Base-by-base conservation (phyloP, 192 early-diverging fungal genomes). In the Rhizophagus clarus region DNA sequence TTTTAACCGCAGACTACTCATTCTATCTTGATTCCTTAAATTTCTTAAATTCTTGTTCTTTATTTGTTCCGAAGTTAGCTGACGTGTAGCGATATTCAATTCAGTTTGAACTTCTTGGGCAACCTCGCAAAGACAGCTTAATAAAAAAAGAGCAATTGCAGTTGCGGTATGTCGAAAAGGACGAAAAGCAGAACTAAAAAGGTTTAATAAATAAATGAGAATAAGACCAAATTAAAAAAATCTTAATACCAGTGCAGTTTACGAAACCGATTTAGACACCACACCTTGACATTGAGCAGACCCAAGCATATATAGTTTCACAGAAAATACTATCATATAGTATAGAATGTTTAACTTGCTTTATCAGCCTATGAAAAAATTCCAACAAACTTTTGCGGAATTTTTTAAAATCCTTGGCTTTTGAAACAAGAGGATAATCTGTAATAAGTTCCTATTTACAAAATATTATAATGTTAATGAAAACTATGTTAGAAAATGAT, bases 121-220 rank as follows among this genome's bases (percentile, higher is more conserved):
- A 28, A 95, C 82, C n/a, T 91, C 87, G 17, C 92, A 92, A 51
- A 99, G 87, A 8, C 87, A 87, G 3, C 88, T 84, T 61, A 92
- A 86, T 17, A 97, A 76, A 11, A 87, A 84, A 31, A 98, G 88
- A 22, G 93, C 88, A 1, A 90, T 87, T 0, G 91, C 73, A 3
- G 97, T 94, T 3, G 96, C 89, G 9, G 95, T 97, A 77, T 99
- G 97, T 6, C 98, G 88, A 83, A 99, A 95, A 14, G 96, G 95
- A 22, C 96, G 89, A 75, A 94, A 97, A 1, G 91, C 76, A 2
- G 95, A 94, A 40, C 92, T 92, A 40, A 81, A 81, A 79, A 88
- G 81, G 51, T 34, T 67, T 74, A 22, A 67, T 34, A 66, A 22
- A 67, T 34, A 66, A 31, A 67, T 22, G 29, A 42, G 9, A 45